A percentile compares a stretch with the other conserved stretches of the same genome.
These are phyloP conservation scores for Ascochyta viciae-villosae DNA, from an alignment of 2,329 filamentous ascomycete species.

Conservation along the genomic window DNA sequence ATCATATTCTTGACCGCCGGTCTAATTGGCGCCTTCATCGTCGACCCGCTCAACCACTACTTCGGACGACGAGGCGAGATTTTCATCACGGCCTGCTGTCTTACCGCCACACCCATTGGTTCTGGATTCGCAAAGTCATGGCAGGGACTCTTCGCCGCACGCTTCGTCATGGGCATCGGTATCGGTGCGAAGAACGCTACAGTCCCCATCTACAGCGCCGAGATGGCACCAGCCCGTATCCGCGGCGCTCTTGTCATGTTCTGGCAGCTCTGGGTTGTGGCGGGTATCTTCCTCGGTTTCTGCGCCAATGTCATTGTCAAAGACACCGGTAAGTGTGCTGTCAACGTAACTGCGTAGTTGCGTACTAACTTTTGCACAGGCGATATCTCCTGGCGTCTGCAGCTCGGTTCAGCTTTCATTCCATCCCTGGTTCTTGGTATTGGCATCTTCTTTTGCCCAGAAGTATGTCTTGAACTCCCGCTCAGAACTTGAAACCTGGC, in stretches of 20 bases:
- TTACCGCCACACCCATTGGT: conserved; percentile 48
- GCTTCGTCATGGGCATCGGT: conserved; percentile 46
- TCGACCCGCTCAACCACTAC: conserved; percentile 49
- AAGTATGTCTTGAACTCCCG: conserved; percentile 13
- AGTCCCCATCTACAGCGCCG: conserved; percentile 45
- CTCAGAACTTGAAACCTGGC: not conserved
- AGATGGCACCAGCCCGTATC: conserved; percentile 44
- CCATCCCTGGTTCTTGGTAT: conserved; percentile 47
- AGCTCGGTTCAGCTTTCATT: conserved; percentile 50
- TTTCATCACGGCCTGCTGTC: conserved; percentile 45
- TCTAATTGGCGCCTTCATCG: conserved; percentile 35
- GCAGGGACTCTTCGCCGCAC: conserved; percentile 45
- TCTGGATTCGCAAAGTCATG: conserved; percentile 48
- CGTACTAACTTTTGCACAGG: conserved; percentile 21
- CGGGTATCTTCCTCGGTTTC: conserved; percentile 54
- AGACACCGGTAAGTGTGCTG: conserved; percentile 19
- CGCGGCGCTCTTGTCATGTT: conserved; percentile 50
- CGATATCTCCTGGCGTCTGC: conserved; percentile 46
- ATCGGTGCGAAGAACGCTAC: conserved; percentile 46
- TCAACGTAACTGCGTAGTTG: too few relatives aligned
- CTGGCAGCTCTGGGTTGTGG: conserved; percentile 50
- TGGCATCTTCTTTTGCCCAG: conserved; percentile 50
- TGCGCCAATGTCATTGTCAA: conserved; percentile 58
- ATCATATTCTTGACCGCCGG: conserved; percentile 51
- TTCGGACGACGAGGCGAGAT: conserved; percentile 48